Base-by-base conservation (phyloP, 129 eudicot genomes). In the Flaveria sonorensis region DNA sequence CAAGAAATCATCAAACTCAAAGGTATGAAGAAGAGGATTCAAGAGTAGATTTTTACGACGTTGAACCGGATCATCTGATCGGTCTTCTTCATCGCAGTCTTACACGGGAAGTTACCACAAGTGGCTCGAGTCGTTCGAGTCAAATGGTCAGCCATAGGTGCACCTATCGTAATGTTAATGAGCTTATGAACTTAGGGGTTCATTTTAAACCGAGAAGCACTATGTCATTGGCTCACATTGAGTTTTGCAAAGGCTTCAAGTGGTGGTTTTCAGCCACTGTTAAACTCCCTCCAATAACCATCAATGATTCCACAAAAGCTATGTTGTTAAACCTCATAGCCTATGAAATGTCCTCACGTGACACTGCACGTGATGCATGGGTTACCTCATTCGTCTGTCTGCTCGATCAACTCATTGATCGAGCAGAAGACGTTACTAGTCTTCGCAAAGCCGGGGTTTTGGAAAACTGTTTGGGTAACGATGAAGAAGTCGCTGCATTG, bases 281-380 rank as follows among this genome's bases (percentile, higher is more conserved):
- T 2, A 51, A 30, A 26, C 76, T 86, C 36, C 85, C 90, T n/a
- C 70, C 77, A 7, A 69, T 83, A 40, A 42, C 26, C 9, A 71
- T 86, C 0, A 81, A 80, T 53, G 87, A 72, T 52, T 63, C 81
- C 53, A 84, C 85, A 42, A 77, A 68, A 32, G 48, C 79, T 7
- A 26, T 79, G 63, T 70, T 84, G n/a, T 53, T 72, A 21, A 87
- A 87, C 81, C 43, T 87, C 74, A 42, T 79, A 15, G 88, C 88
- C 20, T 75, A 70, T 53, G 88, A 87, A 70, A 73, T 65, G 74
- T 81, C 86, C 28, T 67, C 84, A 0, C 32, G 55, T 40, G 21
- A 51, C 8, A 48, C 69, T n/a, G 23, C 61, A 39, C 42, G 19
- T 10, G 83, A 82, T 11, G 52, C 81, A 8, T 62, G 81, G 77